Evolutionary conservation across 2,329 filamentous ascomycete genomes (phyloP).

Genomic region (Aspergillus ustus): DNA sequence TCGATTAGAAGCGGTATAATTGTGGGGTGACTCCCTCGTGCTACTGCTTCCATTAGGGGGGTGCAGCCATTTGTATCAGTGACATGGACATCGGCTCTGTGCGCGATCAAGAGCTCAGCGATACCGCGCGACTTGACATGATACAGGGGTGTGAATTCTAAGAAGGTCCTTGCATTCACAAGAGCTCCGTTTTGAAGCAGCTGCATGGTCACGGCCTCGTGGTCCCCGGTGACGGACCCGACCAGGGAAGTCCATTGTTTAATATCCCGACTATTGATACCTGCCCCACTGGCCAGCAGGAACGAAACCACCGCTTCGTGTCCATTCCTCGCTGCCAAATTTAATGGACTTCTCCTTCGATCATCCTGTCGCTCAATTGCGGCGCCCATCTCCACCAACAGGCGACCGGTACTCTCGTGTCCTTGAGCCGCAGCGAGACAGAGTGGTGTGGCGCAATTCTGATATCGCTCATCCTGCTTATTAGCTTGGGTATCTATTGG

Average conservation of each 20-base stretch:
- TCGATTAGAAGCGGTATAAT: neutral
- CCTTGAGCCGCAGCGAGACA: neutral
- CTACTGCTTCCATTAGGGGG: neutral
- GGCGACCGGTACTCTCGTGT: neutral
- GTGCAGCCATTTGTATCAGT: neutral
- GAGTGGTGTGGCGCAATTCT: neutral
- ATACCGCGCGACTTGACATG: neutral
- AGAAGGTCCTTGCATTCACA: neutral
- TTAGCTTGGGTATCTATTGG: neutral
- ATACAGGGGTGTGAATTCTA: neutral
- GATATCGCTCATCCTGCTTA: neutral
- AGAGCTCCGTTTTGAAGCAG: neutral
- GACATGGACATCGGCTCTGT: neutral
- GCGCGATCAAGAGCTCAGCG: neutral
- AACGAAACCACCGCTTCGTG: neutral
- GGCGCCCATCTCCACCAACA: neutral
- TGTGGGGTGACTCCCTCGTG: neutral
- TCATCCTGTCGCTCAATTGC: neutral
- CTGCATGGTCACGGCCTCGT: neutral
- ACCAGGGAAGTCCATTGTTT: neutral
- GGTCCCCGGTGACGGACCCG: no score
- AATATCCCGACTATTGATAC: neutral
- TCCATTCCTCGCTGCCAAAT: neutral
- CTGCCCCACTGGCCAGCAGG: neutral
- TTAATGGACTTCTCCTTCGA: neutral